Conservation (phyloP, 768 basidiomycete species). For the Auricularia sp. region DNA sequence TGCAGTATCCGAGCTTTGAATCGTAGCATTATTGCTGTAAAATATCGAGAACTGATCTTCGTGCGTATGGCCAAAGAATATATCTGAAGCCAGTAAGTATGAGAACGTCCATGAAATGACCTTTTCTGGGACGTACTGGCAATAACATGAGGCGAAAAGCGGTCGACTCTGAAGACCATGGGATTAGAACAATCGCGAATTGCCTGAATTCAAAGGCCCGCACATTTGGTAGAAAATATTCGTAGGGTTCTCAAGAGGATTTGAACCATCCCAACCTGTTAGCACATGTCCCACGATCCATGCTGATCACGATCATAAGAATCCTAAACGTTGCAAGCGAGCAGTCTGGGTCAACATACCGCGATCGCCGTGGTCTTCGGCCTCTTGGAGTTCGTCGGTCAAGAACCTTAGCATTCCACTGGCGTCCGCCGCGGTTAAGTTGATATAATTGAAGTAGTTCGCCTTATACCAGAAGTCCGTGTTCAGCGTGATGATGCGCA, state of each 20-base stretch:
- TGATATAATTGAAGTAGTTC: conserved; percentile 72
- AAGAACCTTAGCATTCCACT: conserved; percentile 71
- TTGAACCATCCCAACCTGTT: conserved; percentile 58
- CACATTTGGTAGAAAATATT: conserved; percentile 16
- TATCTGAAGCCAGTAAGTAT: conserved; percentile 26
- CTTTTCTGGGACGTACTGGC: not conserved
- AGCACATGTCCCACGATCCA: conserved; percentile 49
- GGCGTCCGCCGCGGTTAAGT: conserved; percentile 54
- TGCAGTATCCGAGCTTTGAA: conserved; percentile 46
- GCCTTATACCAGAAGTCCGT: conserved; percentile 60
- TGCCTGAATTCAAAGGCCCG: not conserved
- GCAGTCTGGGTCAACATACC: conserved; percentile 28
- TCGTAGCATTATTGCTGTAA: conserved; percentile 62
- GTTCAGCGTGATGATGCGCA: conserved; percentile 65
- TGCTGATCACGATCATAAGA: conserved; percentile 21
- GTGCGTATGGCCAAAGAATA: conserved; percentile 74
- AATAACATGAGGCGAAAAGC: conserved; percentile 13
- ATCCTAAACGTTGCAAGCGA: not conserved
- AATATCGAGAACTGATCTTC: conserved; percentile 69
- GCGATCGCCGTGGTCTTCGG: conserved; percentile 65
- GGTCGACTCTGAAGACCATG: conserved; percentile 10
- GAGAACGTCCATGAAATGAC: not conserved
- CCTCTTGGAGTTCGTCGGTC: conserved; percentile 67
- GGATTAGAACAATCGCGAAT: conserved; percentile 27
- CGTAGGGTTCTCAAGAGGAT: conserved; percentile 53